Evolutionary conservation across 2,329 filamentous ascomycete species (phyloP), one percentile per base, ranked within the genome.

Genomic region (Juglanconis oblonga): DNA sequence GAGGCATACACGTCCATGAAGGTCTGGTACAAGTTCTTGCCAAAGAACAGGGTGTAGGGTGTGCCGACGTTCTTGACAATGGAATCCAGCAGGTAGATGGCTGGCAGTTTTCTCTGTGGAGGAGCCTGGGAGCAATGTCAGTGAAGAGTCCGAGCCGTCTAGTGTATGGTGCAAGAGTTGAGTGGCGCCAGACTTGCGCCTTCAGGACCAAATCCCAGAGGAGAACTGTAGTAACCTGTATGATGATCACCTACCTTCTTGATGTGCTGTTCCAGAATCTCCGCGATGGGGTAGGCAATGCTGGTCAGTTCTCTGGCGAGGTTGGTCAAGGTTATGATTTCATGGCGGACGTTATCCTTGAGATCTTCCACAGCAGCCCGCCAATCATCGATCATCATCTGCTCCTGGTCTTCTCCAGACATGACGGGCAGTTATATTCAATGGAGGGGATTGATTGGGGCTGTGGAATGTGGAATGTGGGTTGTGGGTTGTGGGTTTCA

Each of bases 21-120:
- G 4, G 92, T 98, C 67, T 88, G 86, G 76, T 94, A 98, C 44
- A 99, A 85, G 70, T 94, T 94, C 45, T 91, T 88, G 55, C 93
- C 92, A 65, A 99, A 90, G 74, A 97, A 98, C 11, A 98, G 82
- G 0, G 94, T 98, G 75, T 99, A 99, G 7, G 95, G 95, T 1
- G 94, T 97, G 63, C 95, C 95, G 64, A 99, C 92, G 79, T 99
- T 98, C 77, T 99, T 99, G 72, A 96, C 93, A 63, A 99, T 94
- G 14, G 94, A 98, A 77, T 99, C 95, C 71, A 99, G 88, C 66
- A 99, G 91, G 76, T 98, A 99, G 33, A 99, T 83, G n/a, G 95
- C 92, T 17, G 95, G 93, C 3, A 99, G 81, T 72, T 98, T 99
- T 74, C 92, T 93, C 63, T 87, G 84, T 44, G 95, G 92, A 50